Conservation (phyloP, 192 early-diverging fungal genomes). For the Gigaspora rosea region DNA sequence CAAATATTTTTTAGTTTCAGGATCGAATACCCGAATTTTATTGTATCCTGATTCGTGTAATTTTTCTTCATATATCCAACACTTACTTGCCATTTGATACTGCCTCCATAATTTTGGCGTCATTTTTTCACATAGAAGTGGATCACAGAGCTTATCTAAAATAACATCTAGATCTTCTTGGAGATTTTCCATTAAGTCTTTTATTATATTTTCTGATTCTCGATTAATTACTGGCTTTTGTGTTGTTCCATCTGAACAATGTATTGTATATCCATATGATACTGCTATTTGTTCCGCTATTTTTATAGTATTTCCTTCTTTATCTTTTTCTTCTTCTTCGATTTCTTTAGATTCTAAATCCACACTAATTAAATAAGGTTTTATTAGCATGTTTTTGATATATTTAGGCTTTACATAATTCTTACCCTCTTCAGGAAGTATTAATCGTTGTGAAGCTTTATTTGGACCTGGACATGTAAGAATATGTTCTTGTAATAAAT, state of each 20-base stretch:
- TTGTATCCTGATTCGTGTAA: conserved; percentile 22
- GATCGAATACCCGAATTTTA: conserved; percentile 25
- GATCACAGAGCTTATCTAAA: conserved; percentile 24
- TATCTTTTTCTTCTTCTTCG: conserved; percentile 17
- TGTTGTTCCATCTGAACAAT: conserved; percentile 21
- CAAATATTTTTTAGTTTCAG: conserved; percentile 27
- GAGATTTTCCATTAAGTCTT: conserved; percentile 23
- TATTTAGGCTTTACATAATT: conserved; percentile 26
- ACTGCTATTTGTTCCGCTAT: conserved; percentile 24
- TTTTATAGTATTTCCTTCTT: conserved; percentile 30
- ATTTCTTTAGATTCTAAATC: conserved; percentile 26
- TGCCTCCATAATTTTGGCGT: conserved; percentile 10
- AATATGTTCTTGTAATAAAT: conserved; percentile 8
- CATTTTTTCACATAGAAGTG: conserved; percentile 23
- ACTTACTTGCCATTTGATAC: conserved; percentile 20
- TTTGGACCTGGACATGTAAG: not conserved
- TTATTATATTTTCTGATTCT: conserved; percentile 27
- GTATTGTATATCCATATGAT: conserved; percentile 20
- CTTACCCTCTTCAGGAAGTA: not conserved
- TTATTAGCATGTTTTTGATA: conserved; percentile 28
- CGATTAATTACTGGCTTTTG: conserved; percentile 27
- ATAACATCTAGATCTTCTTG: conserved; percentile 29
- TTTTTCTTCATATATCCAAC: conserved; percentile 22
- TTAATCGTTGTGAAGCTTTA: conserved; percentile 4
- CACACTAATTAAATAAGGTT: conserved; percentile 21